Evolutionary conservation across 2,329 filamentous ascomycete genomes (phyloP).

Genomic region (Stagonosporopsis cucurbitacearum): DNA sequence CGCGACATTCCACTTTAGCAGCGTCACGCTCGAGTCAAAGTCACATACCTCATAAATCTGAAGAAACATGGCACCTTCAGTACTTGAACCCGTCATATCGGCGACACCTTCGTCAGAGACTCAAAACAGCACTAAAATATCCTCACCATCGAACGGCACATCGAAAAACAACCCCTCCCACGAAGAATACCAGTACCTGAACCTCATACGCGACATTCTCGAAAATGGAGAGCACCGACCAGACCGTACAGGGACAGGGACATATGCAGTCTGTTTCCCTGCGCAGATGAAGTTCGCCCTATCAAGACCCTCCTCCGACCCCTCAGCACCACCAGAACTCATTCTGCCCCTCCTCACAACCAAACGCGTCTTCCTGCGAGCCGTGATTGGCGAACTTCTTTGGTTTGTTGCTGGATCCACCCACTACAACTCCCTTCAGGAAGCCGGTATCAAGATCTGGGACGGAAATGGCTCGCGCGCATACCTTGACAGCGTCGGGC

Average conservation of each 20-base stretch:
- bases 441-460: constrained; percentile 93
- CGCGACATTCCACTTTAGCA: constrained; percentile 22
- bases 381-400: constrained; percentile 88
- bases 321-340: constrained; percentile 56
- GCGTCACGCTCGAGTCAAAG: background rate
- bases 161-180: constrained; percentile 55
- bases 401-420: constrained; percentile 94
- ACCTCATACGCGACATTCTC: constrained; percentile 86
- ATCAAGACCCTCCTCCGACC: constrained; percentile 58
- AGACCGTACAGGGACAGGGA: constrained; percentile 93
- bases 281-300: constrained; percentile 86
- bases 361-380: constrained; percentile 92
- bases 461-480: constrained; percentile 93
- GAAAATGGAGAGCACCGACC: constrained; percentile 83
- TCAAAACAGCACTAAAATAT: constrained; percentile 20
- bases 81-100: constrained; percentile 34
- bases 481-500: constrained; percentile 85
- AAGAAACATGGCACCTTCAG: constrained; percentile 38
- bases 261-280: constrained; percentile 86
- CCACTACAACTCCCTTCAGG: constrained; percentile 76
- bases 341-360: constrained; percentile 94
- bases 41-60: background rate
- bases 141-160: constrained; percentile 12
- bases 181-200: constrained; percentile 93
- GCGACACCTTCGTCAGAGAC: constrained; percentile 23